Base-by-base conservation (phyloP, 2,329 filamentous ascomycete species). In the Atkinsonella texensis region DNA sequence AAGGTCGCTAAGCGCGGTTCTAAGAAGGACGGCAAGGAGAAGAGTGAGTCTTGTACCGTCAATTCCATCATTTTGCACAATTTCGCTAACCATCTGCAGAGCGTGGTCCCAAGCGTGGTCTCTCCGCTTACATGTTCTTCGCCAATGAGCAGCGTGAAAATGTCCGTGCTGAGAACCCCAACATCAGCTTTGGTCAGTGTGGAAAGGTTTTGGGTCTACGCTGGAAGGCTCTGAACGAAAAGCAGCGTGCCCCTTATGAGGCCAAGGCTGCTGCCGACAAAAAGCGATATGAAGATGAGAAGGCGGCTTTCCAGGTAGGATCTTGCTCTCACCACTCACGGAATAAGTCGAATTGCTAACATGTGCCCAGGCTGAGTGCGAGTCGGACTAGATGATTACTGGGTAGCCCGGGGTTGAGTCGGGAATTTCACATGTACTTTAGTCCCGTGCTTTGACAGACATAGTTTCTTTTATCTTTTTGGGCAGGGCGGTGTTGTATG, bases 91-190 rank as follows among this genome's bases (percentile, higher is more conserved):
- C 8, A 0, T n/a, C 7, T n/a, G 10, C 15, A 54, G 53, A 54
- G 53, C 53, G 53, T 38, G 91, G 90, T 55, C 93, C 93, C 70
- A 98, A 97, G 89, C 89, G 93, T 74, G 93, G 91, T 77, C 88
- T 98, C 48, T 97, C 93, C 50, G 93, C 93, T 58, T 98, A 98
- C 83, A 98, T 98, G 93, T 97, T 97, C 85, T 98, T 97, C 71
- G 93, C 93, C 82, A 97, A 97, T 68, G 93, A 97, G 75, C 89
- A 96, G 76, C 90, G 93, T 63, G 91, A 97, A 69, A 95, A 93
- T 71, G 93, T 98, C 62, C 89, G 93, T 63, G 89, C 95, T 70
- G 91, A 97, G 74, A 97, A 97, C 80, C 91, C 91, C 40, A 91
- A 90, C 63, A 95, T 97, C 75, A 85, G 86, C 62, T 98, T 98